phyloP scores from a whole-genome alignment of 139 green algal species.

The Tetradesmus obliquus region DNA sequence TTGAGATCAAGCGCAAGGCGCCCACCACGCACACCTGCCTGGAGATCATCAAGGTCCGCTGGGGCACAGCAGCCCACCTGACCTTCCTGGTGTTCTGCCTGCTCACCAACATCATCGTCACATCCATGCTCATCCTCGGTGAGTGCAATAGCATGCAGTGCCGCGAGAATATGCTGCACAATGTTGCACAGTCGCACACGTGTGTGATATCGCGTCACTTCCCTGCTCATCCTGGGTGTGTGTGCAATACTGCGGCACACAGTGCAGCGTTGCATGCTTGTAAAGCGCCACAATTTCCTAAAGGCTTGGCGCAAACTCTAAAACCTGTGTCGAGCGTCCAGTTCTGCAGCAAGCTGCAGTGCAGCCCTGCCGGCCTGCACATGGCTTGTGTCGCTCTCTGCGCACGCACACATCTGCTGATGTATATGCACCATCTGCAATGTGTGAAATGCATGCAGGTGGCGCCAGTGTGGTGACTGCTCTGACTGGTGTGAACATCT shows the following conservation, averaged over 20 bases:
- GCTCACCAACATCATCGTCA: constrained; percentile 93
- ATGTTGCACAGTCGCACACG: too few relatives aligned
- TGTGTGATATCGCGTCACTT: too few relatives aligned
- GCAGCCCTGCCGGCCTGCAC: too few relatives aligned
- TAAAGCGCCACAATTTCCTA: too few relatives aligned
- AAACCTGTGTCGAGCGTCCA: too few relatives aligned
- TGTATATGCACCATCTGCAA: not conserved
- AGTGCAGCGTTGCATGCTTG: too few relatives aligned
- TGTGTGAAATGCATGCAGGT: not conserved
- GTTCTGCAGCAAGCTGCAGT: too few relatives aligned
- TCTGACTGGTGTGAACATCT: constrained; percentile 16
- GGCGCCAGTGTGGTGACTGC: not conserved
- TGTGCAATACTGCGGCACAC: too few relatives aligned
- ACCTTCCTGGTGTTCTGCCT: constrained; percentile 90
- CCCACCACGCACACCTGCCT: constrained; percentile 86
- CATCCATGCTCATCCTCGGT: constrained; percentile 93
- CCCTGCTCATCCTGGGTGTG: too few relatives aligned
- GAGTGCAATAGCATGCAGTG: constrained; percentile 27
- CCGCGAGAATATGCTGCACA: too few relatives aligned
- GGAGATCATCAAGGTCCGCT: constrained; percentile 89
- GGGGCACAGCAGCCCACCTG: constrained; percentile 80
- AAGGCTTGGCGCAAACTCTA: too few relatives aligned
- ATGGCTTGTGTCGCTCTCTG: too few relatives aligned
- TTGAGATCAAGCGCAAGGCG: constrained; percentile 94
- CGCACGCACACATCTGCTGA: not conserved